These are phyloP conservation scores for Leishmania lainsoni DNA, from an alignment of 208 protist species.

Conservation along the genomic window DNA sequence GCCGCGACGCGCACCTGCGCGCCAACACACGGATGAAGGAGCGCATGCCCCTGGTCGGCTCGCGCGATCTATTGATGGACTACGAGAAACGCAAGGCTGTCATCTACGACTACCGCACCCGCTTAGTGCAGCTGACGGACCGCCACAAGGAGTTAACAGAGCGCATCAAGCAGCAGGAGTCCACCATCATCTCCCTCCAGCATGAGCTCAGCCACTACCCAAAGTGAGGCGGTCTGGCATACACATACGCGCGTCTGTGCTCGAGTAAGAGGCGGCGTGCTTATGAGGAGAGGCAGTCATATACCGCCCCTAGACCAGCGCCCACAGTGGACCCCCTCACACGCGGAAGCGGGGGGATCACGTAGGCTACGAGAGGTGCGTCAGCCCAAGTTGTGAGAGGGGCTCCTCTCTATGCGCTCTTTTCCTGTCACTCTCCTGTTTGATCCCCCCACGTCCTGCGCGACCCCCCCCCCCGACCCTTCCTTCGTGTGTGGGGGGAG, in stretches of 20 bases:
- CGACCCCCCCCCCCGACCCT: too few relatives aligned
- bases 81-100: conserved; percentile 92
- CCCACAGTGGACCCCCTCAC: not conserved
- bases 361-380: not conserved
- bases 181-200: conserved; percentile 56
- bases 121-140: conserved; percentile 81
- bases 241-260: too few relatives aligned
- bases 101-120: conserved; percentile 68
- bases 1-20: conserved; percentile 84
- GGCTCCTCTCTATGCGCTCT: not conserved
- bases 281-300: not conserved
- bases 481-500: not conserved
- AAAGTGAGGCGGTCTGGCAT: too few relatives aligned
- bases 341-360: not conserved
- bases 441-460: not conserved
- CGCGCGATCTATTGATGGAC: conserved; percentile 94
- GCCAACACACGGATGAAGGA: conserved; percentile 92
- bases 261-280: too few relatives aligned
- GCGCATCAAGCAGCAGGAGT: conserved; percentile 59
- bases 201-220: conserved; percentile 72
- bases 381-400: not conserved
- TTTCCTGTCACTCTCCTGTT: not conserved
- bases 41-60: conserved; percentile 93
- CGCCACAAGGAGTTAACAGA: conserved; percentile 69
- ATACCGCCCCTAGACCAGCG: not conserved